A percentile compares a stretch with the other conserved stretches of the same genome.
These are phyloP conservation scores for Vitis vinifera DNA, from an alignment of 164 flowering plant species.

Conservation along the genomic window DNA sequence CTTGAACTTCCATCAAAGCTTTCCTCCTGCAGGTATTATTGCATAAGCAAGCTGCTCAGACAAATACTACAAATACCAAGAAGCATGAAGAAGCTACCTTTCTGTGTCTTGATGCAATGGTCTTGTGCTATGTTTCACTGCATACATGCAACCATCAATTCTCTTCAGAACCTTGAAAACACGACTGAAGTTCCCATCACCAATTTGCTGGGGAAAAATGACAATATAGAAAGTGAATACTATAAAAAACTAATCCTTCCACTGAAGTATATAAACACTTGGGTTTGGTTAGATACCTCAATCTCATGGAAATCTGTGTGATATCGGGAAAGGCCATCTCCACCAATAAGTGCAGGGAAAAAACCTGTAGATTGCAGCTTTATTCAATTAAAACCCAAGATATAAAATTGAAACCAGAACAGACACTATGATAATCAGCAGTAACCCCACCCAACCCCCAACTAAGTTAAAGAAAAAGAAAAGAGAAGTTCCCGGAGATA, in stretches of 20 bases:
- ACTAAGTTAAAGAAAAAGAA: background rate
- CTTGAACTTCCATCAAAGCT: conserved; percentile 98
- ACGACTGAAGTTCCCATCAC: conserved; percentile 82
- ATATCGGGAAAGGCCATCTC: conserved; percentile 87
- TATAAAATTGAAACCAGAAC: background rate
- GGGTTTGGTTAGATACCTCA: conserved; percentile 45
- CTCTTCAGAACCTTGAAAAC: conserved; percentile 89
- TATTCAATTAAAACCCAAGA: conserved; percentile 3
- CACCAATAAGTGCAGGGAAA: conserved; percentile 45
- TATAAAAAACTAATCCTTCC: background rate
- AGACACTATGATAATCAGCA: too few relatives aligned
- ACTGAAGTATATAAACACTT: background rate
- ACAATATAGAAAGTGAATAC: background rate
- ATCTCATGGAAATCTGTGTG: conserved; percentile 89
- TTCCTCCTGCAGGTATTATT: conserved; percentile 54
- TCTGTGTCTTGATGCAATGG: conserved; percentile 73
- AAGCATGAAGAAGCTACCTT: conserved; percentile 44
- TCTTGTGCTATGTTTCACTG: conserved; percentile 77
- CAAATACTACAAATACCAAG: conserved; percentile 2
- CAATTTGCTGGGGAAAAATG: conserved; percentile 66
- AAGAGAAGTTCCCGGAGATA: background rate
- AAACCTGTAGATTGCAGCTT: conserved; percentile 41
- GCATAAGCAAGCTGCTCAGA: conserved; percentile 15
- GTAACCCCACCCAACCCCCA: too few relatives aligned
- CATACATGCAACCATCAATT: conserved; percentile 96